These are phyloP conservation scores for Exidia glandulosa DNA, from an alignment of 768 basidiomycete genomes.

Conservation along the genomic window DNA sequence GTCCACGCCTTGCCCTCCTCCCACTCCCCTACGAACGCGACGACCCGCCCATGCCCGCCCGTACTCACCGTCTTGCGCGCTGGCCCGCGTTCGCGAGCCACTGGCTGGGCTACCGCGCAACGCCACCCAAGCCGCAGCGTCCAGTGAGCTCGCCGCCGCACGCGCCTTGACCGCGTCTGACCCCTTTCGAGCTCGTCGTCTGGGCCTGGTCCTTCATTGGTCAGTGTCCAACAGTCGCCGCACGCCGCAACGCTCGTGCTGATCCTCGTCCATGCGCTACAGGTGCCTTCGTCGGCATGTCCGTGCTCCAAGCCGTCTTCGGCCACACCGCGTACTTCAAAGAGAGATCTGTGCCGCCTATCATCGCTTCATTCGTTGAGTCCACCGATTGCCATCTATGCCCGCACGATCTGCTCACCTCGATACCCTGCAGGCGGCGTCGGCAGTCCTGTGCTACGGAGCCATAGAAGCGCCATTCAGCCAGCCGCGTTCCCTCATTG, in stretches of 20 bases:
- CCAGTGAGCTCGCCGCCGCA: not conserved
- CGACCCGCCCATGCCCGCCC: not conserved
- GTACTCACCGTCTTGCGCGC: constrained; percentile 15
- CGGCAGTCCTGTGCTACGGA: constrained; percentile 44
- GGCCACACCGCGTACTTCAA: constrained; percentile 38
- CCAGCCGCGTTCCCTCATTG: constrained; percentile 40
- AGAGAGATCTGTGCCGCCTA: constrained; percentile 31
- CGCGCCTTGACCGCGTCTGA: constrained; percentile 5
- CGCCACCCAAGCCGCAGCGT: constrained; percentile 12
- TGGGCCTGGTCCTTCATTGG: constrained; percentile 45
- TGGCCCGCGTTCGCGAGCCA: constrained; percentile 27
- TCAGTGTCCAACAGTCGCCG: not conserved
- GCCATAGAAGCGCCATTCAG: constrained; percentile 41
- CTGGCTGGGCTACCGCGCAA: constrained; percentile 35
- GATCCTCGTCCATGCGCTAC: not conserved
- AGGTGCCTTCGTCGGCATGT: constrained; percentile 35
- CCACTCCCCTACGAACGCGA: not conserved
- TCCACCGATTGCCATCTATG: not conserved
- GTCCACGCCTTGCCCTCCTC: not conserved
- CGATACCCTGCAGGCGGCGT: constrained; percentile 33
- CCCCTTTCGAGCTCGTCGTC: constrained; percentile 23
- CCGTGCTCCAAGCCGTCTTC: constrained; percentile 40
- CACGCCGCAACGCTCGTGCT: not conserved
- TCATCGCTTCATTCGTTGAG: constrained; percentile 40
- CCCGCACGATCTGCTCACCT: not conserved